Percentiles rank a stretch among this genome's conserved stretches.
Conservation (phyloP, 257 asterid species). For the Capsicum baccatum region DNA sequence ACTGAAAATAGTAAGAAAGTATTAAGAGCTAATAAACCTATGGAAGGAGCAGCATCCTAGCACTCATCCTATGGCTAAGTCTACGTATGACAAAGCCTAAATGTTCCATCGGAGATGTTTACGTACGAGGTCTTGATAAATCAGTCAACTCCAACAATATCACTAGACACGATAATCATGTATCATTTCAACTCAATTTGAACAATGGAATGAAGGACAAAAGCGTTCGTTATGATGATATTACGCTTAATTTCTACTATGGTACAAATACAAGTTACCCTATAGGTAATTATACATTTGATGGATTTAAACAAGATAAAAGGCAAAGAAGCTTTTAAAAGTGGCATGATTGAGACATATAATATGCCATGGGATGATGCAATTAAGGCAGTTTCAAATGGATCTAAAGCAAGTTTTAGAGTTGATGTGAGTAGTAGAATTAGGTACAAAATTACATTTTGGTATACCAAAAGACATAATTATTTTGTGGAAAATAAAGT, state of each 20-base stretch:
- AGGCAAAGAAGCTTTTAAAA: constrained; percentile 49
- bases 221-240: constrained; percentile 57
- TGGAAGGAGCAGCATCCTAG: too few species aligned
- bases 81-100: constrained; percentile 66
- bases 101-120: constrained; percentile 54
- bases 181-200: constrained; percentile 58
- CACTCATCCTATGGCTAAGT: constrained; percentile 79
- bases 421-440: constrained; percentile 63
- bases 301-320: constrained; percentile 75
- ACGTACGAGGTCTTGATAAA: constrained; percentile 59
- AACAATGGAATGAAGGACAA: constrained; percentile 69
- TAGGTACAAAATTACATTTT: constrained; percentile 61
- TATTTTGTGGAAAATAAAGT: constrained; percentile 53
- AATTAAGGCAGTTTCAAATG: constrained; percentile 39
- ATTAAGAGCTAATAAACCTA: too few species aligned
- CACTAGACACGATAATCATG: constrained; percentile 42
- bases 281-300: constrained; percentile 52
- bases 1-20: too few species aligned
- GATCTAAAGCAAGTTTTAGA: constrained; percentile 51
- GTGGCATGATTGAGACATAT: constrained; percentile 36
- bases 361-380: constrained; percentile 71
- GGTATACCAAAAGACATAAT: constrained; percentile 52
- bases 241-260: constrained; percentile 50
- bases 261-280: constrained; percentile 38
- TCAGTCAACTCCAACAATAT: constrained; percentile 36